Evolutionary conservation across 805 yeast genomes (phyloP), one percentile per base, ranked within the genome.

Genomic region (Candida saitoana): DNA sequence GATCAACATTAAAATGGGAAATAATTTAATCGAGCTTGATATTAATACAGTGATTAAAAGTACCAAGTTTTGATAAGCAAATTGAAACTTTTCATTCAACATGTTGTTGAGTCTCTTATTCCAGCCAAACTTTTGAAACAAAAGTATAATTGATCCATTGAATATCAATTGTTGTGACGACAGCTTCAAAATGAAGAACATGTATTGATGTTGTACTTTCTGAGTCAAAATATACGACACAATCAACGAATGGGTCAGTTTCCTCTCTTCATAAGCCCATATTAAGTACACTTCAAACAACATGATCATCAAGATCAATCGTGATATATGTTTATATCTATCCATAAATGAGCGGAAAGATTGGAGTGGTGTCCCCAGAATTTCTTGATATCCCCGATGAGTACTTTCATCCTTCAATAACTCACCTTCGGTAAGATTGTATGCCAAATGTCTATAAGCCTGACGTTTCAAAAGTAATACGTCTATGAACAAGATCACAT

Each of bases 1-100:
- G 27, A 93, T 91, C 24, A 93, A 69, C 90, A 91, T 91, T 25
- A 93, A 71, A 15, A 93, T 84, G 0, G 99, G 99, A 48, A 91
- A 82, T 17, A 91, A 69, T 55, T 85, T 87, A 31, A 91, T 82
- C 1, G 87, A 79, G 34, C 87, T 80, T 0, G 97, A 82, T 4
- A 89, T 73, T 35, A 90, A 57, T 1, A 89, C 72, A 0, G 96
- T 84, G 7, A 82, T 73, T 1, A 88, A 73, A 14, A 90, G 59
- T 3, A 76, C 73, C n/a, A 63, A 54, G 1, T 12, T 74, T 62
- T 48, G 43, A 48, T 62, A 66, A 1, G 57, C 55, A 34, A 62
- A 63, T 33, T 69, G 72, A 27, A 57, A 57, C 39, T 60, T 49
- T 33, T 49, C 42, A 2, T 39, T 38, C 4, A 62, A 29, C 3